Conservation (phyloP, 2,329 filamentous ascomycete genomes). For the Pseudogymnoascus sp. region DNA sequence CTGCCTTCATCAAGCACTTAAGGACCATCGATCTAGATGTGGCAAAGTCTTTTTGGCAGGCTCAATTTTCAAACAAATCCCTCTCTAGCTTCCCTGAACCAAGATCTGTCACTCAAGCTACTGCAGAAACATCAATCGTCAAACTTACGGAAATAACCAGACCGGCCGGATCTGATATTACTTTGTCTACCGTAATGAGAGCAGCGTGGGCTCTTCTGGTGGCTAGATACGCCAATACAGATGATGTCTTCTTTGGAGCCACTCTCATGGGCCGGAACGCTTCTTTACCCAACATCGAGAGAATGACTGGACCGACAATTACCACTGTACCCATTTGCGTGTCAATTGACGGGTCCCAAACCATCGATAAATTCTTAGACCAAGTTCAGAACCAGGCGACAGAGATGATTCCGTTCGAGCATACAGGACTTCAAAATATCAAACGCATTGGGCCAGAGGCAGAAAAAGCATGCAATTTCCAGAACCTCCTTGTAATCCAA, state of each 20-base stretch:
- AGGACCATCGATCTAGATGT: neutral
- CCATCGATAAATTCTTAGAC: neutral
- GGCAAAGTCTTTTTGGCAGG: neutral
- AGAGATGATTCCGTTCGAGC: conserved; percentile 44
- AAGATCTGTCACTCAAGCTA: neutral
- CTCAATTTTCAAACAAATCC: neutral
- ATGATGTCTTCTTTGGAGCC: conserved; percentile 34
- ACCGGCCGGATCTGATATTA: neutral
- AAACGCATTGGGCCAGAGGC: conserved; percentile 13
- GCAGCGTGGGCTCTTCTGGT: conserved; percentile 34
- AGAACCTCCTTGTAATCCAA: conserved; percentile 20
- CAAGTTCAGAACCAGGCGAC: conserved; percentile 29
- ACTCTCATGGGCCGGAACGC: conserved; percentile 34
- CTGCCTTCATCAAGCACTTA: neutral
- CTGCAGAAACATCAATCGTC: neutral
- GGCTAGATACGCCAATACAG: conserved; percentile 28
- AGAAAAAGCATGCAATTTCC: conserved; percentile 16
- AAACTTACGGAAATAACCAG: neutral
- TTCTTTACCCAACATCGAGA: conserved; percentile 31
- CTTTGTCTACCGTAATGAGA: conserved; percentile 30
- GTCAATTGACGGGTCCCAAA: neutral
- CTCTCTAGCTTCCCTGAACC: neutral
- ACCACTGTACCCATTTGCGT: conserved; percentile 34
- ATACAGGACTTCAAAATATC: conserved; percentile 29
- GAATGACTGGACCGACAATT: conserved; percentile 36